phyloP scores from a whole-genome alignment of 768 basidiomycete genomes.

The Gloeophyllum trabeum region DNA sequence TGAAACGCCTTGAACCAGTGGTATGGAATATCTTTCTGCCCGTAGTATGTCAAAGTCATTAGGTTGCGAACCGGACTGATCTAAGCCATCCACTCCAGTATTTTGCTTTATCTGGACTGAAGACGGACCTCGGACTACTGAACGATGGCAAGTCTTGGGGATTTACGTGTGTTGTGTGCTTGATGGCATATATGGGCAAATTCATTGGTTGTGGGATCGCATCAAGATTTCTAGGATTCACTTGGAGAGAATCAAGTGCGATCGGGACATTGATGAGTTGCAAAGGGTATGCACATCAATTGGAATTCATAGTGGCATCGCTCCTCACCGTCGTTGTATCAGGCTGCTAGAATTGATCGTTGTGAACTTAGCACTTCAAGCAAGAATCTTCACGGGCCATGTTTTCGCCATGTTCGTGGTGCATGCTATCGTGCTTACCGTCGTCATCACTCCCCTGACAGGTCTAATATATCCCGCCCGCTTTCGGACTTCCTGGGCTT shows the following conservation, averaged over 20 bases:
- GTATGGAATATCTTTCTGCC: conserved; percentile 67
- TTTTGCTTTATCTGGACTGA: conserved; percentile 69
- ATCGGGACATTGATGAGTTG: conserved; percentile 86
- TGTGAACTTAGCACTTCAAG: conserved; percentile 75
- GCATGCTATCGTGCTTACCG: conserved; percentile 64
- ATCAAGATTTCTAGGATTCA: conserved; percentile 55
- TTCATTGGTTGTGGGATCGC: conserved; percentile 57
- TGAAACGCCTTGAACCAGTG: conserved; percentile 82
- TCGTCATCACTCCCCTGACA: conserved; percentile 79
- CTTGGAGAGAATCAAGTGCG: conserved; percentile 66
- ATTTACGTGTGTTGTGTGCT: conserved; percentile 63
- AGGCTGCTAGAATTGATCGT: conserved; percentile 84
- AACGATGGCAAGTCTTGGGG: conserved; percentile 74
- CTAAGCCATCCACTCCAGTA: too few species aligned
- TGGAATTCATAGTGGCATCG: too few species aligned
- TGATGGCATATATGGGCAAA: conserved; percentile 71
- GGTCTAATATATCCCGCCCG: conserved; percentile 64
- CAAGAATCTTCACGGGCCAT: conserved; percentile 47
- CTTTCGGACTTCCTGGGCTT: conserved; percentile 40
- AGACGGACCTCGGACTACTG: conserved; percentile 71
- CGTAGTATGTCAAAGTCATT: too few species aligned
- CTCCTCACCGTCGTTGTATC: too few species aligned
- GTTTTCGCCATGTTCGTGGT: conserved; percentile 90
- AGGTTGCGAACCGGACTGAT: too few species aligned
- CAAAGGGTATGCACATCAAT: conserved; percentile 52